These are phyloP conservation scores for Fusarium algeriense DNA, from an alignment of 2,329 filamentous ascomycete species.

Conservation along the genomic window DNA sequence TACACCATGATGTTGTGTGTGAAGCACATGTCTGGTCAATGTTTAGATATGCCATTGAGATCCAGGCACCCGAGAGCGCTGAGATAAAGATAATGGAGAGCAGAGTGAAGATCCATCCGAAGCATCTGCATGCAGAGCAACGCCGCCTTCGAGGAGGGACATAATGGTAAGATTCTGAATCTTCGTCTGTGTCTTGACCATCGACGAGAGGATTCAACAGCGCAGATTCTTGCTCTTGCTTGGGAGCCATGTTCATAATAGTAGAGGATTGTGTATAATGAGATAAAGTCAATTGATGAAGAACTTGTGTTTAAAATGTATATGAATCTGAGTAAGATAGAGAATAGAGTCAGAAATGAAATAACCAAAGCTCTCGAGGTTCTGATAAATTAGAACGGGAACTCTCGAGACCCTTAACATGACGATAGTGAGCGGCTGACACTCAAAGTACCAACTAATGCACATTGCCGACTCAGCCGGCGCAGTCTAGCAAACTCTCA, in stretches of 20 bases:
- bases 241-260: conserved; percentile 32
- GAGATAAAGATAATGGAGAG: conserved; percentile 30
- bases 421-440: conserved; percentile 16
- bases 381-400: conserved; percentile 20
- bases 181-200: conserved; percentile 34
- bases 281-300: neutral
- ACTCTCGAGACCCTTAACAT: conserved; percentile 14
- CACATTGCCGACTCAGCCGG: conserved; percentile 14
- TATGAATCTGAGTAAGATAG: neutral
- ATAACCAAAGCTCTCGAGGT: neutral
- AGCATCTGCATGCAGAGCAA: conserved; percentile 29
- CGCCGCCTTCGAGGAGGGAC: conserved; percentile 24
- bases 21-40: conserved; percentile 42
- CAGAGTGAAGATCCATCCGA: conserved; percentile 20
- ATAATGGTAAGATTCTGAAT: conserved; percentile 36
- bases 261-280: neutral
- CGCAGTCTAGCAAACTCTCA: conserved; percentile 17
- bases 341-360: neutral
- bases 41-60: conserved; percentile 38
- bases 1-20: conserved; percentile 56
- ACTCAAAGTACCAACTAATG: conserved; percentile 18
- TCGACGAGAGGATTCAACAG: conserved; percentile 32
- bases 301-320: neutral
- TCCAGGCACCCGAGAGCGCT: conserved; percentile 35
- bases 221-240: conserved; percentile 39